Conservation (phyloP, 495 filamentous ascomycete genomes). For the Copromyces sp. region DNA sequence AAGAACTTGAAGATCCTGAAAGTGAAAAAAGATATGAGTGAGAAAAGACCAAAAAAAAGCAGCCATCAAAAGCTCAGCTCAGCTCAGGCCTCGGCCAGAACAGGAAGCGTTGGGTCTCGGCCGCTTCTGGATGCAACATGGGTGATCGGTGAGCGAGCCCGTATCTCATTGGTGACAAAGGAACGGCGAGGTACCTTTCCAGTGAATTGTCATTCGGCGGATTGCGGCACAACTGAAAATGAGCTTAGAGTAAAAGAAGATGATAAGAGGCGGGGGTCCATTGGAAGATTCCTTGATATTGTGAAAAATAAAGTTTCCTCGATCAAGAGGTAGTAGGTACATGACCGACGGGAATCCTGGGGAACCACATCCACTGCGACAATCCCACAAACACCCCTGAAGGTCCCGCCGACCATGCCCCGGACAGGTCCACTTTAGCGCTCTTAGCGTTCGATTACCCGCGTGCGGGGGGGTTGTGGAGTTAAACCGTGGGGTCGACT, state of each 20-base stretch:
- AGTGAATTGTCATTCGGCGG: neutral
- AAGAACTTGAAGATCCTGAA: neutral
- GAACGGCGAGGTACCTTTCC: neutral
- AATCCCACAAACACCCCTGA: neutral
- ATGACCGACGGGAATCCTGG: too few species aligned
- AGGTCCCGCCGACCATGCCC: neutral
- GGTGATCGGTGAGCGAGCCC: neutral
- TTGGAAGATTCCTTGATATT: neutral
- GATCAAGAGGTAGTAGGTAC: neutral
- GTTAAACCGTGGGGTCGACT: neutral
- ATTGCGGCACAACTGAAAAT: neutral
- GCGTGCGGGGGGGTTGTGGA: neutral
- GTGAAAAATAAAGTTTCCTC: neutral
- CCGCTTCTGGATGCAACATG: neutral
- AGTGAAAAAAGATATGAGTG: neutral
- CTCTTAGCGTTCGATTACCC: neutral
- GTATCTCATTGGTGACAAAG: neutral
- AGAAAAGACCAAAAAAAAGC: neutral
- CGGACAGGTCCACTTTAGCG: neutral
- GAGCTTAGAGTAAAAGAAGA: too few species aligned
- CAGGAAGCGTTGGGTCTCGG: neutral
- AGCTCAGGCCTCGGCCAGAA: neutral
- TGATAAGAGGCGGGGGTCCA: neutral
- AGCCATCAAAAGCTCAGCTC: neutral
- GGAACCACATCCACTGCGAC: neutral